Base-by-base conservation (phyloP, 2,329 filamentous ascomycete genomes). In the Penicillium crustosum region DNA sequence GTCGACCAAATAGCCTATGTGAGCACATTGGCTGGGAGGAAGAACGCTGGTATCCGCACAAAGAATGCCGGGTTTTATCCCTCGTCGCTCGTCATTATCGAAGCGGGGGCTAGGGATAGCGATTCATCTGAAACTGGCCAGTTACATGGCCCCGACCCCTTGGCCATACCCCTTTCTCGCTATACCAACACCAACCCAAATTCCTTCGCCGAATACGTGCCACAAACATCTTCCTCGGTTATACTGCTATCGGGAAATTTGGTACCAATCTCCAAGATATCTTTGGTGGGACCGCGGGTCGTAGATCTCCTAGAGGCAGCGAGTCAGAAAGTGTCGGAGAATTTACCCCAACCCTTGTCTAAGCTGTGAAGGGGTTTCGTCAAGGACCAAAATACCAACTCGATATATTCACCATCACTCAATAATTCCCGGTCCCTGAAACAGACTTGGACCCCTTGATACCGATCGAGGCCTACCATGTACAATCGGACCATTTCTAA, bases 101-200 rank as follows among this genome's bases (percentile, higher is more conserved):
- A 53, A 19, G 17, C 42, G 6, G 49, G 49, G 10, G 49, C 41
- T 47, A 27, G 49, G n/a, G 49, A 41, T 39, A 33, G 17, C 9
- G 23, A 27, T 29, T 19, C 47, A 29, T 29, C 55, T 29, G 41
- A 19, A 48, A 42, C 36, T 42, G 29, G 19, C 35, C 36, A 33
- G 17, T 35, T 36, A 27, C 53, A 39, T 17, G 27, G 17, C 2
- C 45, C 31, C 2, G 49, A 57, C 27, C 36, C 55, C 43, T 48
- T 57, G 55, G 55, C 55, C 35, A 48, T 15, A 13, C 55, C 55
- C 43, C 55, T 57, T 31, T 57, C 55, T 41, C 53, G 36, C 36
- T 53, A 53, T 36, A 48, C 49, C 49, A 43, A 15, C 27, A 15
- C 4, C 42, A 41, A 49, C 33, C 19, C 55, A 6, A 27, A 48